Evolutionary conservation across 1,284 basidiomycete species (phyloP).

Genomic region (Lentinula novae-zelandiae): DNA sequence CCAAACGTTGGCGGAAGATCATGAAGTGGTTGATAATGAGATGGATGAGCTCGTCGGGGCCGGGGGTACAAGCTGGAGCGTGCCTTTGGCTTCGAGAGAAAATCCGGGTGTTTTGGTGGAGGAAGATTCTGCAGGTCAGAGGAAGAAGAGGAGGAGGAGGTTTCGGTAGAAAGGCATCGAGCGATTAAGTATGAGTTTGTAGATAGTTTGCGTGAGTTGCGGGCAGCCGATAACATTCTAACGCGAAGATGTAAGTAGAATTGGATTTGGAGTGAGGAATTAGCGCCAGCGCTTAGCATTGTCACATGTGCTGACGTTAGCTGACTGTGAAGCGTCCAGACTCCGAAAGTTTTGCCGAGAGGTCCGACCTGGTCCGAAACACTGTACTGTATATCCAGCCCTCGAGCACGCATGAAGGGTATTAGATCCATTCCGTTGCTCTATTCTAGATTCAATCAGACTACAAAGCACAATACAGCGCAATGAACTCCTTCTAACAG

Average conservation of each 20-base stretch:
- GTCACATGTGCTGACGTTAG: background rate
- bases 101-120: conserved; percentile 26
- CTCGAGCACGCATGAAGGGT: too few species aligned
- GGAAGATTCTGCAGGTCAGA: conserved; percentile 30
- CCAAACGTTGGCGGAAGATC: conserved; percentile 71
- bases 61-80: conserved; percentile 40
- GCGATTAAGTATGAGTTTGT: conserved; percentile 16
- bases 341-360: background rate
- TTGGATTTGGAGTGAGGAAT: background rate
- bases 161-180: conserved; percentile 51
- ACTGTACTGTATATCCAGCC: too few species aligned
- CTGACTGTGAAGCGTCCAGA: background rate
- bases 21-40: conserved; percentile 40
- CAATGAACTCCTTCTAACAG: background rate
- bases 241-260: background rate
- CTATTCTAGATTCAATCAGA: too few species aligned
- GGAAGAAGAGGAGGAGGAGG: conserved; percentile 30
- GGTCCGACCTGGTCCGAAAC: too few species aligned
- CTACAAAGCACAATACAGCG: too few species aligned
- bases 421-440: too few species aligned
- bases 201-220: conserved; percentile 7
- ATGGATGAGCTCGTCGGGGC: conserved; percentile 49
- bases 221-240: conserved; percentile 3
- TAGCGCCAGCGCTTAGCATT: background rate
- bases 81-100: conserved; percentile 18